A percentile compares a stretch with the other conserved stretches of the same genome.
Conservation (phyloP, 176 grass and related monocot species). For the sorghum (Sorghum bicolor) region DNA sequence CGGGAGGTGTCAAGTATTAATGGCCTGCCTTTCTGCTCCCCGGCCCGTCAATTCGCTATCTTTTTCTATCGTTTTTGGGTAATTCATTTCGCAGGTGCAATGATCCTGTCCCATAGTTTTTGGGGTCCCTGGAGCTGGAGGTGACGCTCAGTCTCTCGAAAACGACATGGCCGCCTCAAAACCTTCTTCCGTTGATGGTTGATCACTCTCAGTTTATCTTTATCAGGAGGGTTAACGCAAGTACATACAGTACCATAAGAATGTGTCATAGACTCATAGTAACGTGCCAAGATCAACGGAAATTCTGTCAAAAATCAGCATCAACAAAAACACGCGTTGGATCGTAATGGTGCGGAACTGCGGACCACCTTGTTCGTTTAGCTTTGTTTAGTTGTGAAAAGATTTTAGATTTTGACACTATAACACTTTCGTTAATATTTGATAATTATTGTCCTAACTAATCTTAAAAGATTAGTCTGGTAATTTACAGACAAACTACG, state of each 20-base stretch:
- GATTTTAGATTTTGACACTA: no score
- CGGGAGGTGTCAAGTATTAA: constrained; percentile 21
- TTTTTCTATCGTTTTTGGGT: constrained; percentile 16
- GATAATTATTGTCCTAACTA: no score
- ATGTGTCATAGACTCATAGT: no score
- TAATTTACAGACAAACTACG: no score
- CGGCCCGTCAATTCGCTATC: background rate
- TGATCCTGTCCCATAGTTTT: constrained; percentile 12
- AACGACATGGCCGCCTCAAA: background rate
- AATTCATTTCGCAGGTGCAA: constrained; percentile 22
- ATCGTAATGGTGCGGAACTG: background rate
- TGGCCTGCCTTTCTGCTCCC: constrained; percentile 25
- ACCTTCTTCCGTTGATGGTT: background rate
- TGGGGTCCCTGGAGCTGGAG: background rate
- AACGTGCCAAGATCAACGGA: background rate
- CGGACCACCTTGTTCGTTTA: no score
- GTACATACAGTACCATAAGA: no score
- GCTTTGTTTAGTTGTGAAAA: no score
- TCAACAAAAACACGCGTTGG: background rate
- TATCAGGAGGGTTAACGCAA: background rate
- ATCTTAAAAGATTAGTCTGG: no score
- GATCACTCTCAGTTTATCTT: constrained; percentile 1
- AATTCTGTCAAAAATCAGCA: background rate
- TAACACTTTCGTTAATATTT: no score
- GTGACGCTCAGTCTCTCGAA: background rate